Percentiles rank a stretch among this genome's conserved stretches.
These are phyloP conservation scores for Ceratobasidium sp. DNA, from an alignment of 1,284 basidiomycete genomes.

Conservation along the genomic window DNA sequence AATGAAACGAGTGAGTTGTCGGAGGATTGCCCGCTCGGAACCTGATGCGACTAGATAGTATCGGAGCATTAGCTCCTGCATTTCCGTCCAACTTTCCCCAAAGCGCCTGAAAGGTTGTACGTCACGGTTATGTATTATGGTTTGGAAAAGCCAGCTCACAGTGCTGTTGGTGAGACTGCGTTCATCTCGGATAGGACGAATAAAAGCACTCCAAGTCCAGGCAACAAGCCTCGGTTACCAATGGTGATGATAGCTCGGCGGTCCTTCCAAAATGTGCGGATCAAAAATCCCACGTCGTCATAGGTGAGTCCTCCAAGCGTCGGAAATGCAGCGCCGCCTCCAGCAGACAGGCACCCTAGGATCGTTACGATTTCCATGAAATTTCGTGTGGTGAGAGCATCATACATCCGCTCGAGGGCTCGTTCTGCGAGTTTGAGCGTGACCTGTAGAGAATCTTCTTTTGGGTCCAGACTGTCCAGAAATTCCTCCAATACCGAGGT, in stretches of 20 bases:
- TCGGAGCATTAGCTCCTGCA: constrained; percentile 21
- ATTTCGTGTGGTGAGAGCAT: not conserved
- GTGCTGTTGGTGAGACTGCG: not conserved
- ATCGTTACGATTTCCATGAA: not conserved
- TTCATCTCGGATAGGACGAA: constrained; percentile 24
- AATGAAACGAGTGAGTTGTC: not conserved
- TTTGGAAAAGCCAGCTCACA: not conserved
- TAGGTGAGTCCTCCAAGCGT: constrained; percentile 11
- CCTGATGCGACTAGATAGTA: constrained; percentile 15
- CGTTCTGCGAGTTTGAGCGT: not conserved
- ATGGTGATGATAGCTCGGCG: constrained; percentile 8
- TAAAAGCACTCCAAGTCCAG: constrained; percentile 13
- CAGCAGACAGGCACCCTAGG: not conserved
- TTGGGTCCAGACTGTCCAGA: not conserved
- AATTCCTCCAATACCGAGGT: constrained; percentile 1
- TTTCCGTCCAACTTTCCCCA: not conserved
- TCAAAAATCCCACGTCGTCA: constrained; percentile 9
- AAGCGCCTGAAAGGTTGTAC: not conserved
- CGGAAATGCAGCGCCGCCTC: not conserved
- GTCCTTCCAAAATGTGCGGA: constrained; percentile 4
- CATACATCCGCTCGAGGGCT: not conserved
- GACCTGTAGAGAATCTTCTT: not conserved
- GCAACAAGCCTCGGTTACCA: not conserved
- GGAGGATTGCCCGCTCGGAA: not conserved
- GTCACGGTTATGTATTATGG: too few relatives aligned